These are phyloP conservation scores for Ramularia endophylla DNA, from an alignment of 2,329 filamentous ascomycete genomes.

Conservation along the genomic window DNA sequence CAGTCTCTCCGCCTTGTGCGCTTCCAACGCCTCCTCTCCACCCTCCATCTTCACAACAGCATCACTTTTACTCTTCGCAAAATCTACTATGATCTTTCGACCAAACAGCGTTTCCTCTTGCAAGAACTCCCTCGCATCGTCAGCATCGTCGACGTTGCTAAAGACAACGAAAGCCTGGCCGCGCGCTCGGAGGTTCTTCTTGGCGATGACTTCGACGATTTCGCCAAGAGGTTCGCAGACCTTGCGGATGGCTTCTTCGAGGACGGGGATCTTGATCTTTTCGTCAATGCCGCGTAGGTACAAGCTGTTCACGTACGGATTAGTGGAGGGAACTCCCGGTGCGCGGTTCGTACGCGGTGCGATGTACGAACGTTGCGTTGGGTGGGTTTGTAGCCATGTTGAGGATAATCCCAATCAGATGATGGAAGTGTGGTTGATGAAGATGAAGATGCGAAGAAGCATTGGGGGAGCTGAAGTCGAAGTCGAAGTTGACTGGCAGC, in stretches of 20 bases:
- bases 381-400: slow-evolving; percentile 18
- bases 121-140: slow-evolving; percentile 76
- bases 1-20: slow-evolving; percentile 74
- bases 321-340: no score
- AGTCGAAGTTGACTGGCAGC: no score
- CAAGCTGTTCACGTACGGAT: no score
- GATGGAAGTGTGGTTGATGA: slow-evolving; percentile 5
- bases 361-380: slow-evolving; percentile 39
- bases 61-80: slow-evolving; percentile 79
- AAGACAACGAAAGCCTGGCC: slow-evolving; percentile 96
- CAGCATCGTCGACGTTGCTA: slow-evolving; percentile 71
- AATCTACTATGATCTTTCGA: slow-evolving; percentile 79
- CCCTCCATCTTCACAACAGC: slow-evolving; percentile 72
- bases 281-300: slow-evolving; percentile 82
- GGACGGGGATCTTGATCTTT: slow-evolving; percentile 71
- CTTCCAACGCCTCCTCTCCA: slow-evolving; percentile 75
- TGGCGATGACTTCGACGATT: slow-evolving; percentile 78
- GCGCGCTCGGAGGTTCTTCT: slow-evolving; percentile 85
- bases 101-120: slow-evolving; percentile 91
- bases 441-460: background rate
- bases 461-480: no score
- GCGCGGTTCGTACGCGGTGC: slow-evolving; percentile 35
- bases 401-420: slow-evolving; percentile 6
- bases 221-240: slow-evolving; percentile 87
- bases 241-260: slow-evolving; percentile 66